Percentiles rank a stretch among this genome's conserved stretches.
phyloP scores from a whole-genome alignment of 2,329 filamentous ascomycete genomes.

The Peltaster fructicola region DNA sequence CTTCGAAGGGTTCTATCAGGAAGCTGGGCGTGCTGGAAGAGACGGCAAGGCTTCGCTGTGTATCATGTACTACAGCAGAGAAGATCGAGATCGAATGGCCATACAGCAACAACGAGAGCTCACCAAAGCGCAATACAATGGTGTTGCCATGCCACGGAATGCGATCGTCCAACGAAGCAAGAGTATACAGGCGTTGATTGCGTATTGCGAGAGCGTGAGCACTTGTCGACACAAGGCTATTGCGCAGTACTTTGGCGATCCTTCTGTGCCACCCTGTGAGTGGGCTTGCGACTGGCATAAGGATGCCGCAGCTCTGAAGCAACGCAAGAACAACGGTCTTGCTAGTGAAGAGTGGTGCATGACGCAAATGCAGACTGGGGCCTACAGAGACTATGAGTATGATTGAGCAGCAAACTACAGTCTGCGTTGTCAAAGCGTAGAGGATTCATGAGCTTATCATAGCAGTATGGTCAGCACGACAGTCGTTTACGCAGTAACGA shows the following conservation, averaged over 20 bases:
- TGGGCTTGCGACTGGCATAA: slow-evolving; percentile 34
- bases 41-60: slow-evolving; percentile 78
- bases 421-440: too few relatives aligned
- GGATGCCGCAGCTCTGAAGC: slow-evolving; percentile 23
- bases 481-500: not conserved
- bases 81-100: slow-evolving; percentile 62
- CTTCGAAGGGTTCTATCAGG: slow-evolving; percentile 92
- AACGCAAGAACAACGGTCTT: slow-evolving; percentile 25
- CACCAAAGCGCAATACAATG: slow-evolving; percentile 15
- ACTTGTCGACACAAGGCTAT: slow-evolving; percentile 62
- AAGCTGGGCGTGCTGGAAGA: slow-evolving; percentile 77
- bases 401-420: too few relatives aligned
- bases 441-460: too few relatives aligned
- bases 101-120: slow-evolving; percentile 30
- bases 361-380: slow-evolving; percentile 28
- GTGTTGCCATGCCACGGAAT: slow-evolving; percentile 28
- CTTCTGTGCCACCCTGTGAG: slow-evolving; percentile 19
- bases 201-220: slow-evolving; percentile 63
- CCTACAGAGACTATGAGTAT: slow-evolving; percentile 20
- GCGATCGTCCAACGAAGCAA: slow-evolving; percentile 24
- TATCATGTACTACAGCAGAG: slow-evolving; percentile 77
- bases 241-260: slow-evolving; percentile 59
- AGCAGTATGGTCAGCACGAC: too few relatives aligned
- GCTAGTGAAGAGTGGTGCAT: slow-evolving; percentile 32
- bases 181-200: slow-evolving; percentile 41